These are phyloP conservation scores for Dictyostelium capitatum DNA, from an alignment of 78 protist species.

Conservation along the genomic window DNA sequence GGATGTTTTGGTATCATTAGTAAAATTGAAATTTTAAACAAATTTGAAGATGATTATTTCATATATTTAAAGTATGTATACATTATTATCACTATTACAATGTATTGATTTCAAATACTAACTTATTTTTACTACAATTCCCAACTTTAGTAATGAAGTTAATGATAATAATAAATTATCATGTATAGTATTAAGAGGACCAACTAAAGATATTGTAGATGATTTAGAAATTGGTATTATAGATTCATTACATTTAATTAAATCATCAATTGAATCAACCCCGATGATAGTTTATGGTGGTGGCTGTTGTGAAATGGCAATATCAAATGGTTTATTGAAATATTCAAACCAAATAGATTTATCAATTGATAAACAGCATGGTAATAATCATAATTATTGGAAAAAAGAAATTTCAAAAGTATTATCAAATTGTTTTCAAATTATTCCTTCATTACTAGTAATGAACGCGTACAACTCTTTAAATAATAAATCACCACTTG, in stretches of 20 bases:
- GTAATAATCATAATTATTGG: background rate
- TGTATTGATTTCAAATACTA: background rate
- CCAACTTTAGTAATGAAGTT: background rate
- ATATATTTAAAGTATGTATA: background rate
- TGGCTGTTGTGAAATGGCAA: conserved; percentile 62
- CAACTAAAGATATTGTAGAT: conserved; percentile 62
- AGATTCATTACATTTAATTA: conserved; percentile 48
- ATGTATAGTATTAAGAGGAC: conserved; percentile 50
- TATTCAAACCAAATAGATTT: background rate
- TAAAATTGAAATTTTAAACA: background rate
- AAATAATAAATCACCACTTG: background rate
- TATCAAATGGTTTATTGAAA: conserved; percentile 10
- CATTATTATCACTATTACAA: background rate
- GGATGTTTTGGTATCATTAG: background rate
- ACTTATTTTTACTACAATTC: background rate
- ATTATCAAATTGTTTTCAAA: conserved; percentile 15
- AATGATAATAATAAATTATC: conserved; percentile 1
- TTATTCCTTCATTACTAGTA: conserved; percentile 16
- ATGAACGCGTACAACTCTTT: background rate
- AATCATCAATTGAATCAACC: conserved; percentile 48
- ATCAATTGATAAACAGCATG: background rate
- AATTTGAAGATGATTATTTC: conserved; percentile 31
- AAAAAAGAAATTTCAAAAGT: conserved; percentile 10
- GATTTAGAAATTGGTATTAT: conserved; percentile 77
- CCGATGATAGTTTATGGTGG: conserved; percentile 72